Conservation (phyloP, 2,329 filamentous ascomycete species). For the Rhinocladiella mackenziei region DNA sequence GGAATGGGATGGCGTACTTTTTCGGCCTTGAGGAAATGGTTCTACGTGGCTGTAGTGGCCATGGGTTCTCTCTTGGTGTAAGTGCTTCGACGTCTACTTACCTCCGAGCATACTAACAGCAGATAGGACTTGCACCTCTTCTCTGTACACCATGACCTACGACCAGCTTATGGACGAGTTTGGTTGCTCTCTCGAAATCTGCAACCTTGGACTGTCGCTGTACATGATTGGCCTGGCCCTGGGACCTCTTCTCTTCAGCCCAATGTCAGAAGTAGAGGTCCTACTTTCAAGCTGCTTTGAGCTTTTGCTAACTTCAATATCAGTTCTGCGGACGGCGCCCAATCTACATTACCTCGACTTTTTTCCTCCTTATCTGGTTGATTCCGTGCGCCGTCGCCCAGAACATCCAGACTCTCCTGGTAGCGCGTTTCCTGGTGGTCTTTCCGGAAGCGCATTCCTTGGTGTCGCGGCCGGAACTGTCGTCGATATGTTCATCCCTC, state of each 20-base stretch:
- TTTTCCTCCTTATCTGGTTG: conserved; percentile 71
- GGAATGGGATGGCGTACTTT: conserved; percentile 69
- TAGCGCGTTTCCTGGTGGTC: conserved; percentile 66
- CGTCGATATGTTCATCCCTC: conserved; percentile 63
- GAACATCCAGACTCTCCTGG: conserved; percentile 73
- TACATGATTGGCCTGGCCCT: conserved; percentile 22
- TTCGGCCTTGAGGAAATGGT: conserved; percentile 67
- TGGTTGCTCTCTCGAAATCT: conserved; percentile 42
- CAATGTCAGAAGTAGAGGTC: conserved; percentile 39
- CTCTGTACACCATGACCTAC: conserved; percentile 82
- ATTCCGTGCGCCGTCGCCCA: conserved; percentile 75
- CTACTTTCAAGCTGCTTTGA: conserved; percentile 40
- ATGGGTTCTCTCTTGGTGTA: conserved; percentile 64
- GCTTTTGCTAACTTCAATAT: conserved; percentile 29
- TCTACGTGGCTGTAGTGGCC: conserved; percentile 73
- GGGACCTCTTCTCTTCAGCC: conserved; percentile 47
- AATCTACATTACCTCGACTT: conserved; percentile 72
- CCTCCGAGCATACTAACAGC: background rate
- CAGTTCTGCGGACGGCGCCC: conserved; percentile 76
- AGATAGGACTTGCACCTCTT: conserved; percentile 65
- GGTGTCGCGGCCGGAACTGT: conserved; percentile 69
- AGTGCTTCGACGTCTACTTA: conserved; percentile 64
- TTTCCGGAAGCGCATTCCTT: conserved; percentile 55
- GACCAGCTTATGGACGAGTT: conserved; percentile 49
- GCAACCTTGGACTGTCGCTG: conserved; percentile 30